Percentiles rank a stretch among this genome's conserved stretches.
These are phyloP conservation scores for Tubosaeta sp. DNA, from an alignment of 768 basidiomycete genomes.

Conservation along the genomic window DNA sequence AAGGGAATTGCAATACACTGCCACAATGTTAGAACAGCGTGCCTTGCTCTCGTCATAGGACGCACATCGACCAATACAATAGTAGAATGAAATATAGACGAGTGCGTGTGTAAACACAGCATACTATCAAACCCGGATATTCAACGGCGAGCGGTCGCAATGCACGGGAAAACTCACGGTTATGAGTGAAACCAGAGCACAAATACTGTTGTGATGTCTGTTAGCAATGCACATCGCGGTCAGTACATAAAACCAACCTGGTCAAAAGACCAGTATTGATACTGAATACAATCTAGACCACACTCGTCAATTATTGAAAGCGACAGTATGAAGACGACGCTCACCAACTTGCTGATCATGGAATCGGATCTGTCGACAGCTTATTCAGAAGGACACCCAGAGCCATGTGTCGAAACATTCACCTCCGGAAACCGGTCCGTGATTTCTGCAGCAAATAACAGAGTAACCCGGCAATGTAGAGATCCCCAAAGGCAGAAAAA, in stretches of 20 bases:
- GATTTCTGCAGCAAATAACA: conserved; percentile 43
- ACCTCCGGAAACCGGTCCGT: conserved; percentile 50
- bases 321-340: neutral
- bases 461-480: conserved; percentile 46
- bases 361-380: conserved; percentile 36
- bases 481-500: conserved; percentile 42
- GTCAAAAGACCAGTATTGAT: conserved; percentile 39
- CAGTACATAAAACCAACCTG: conserved; percentile 20
- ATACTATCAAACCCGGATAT: conserved; percentile 33
- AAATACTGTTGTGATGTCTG: conserved; percentile 30
- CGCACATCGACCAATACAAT: conserved; percentile 55
- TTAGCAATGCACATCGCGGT: conserved; percentile 2
- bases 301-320: neutral
- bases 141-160: neutral
- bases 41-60: conserved; percentile 2
- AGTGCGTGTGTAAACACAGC: conserved; percentile 43
- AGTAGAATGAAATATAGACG: conserved; percentile 58
- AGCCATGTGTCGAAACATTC: neutral
- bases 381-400: neutral
- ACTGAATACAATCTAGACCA: conserved; percentile 45
- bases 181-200: conserved; percentile 52
- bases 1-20: conserved; percentile 60
- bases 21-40: neutral
- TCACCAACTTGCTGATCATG: conserved; percentile 44
- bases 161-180: conserved; percentile 31